phyloP scores from a whole-genome alignment of 768 basidiomycete species.

The Botryobasidium botryosum region DNA sequence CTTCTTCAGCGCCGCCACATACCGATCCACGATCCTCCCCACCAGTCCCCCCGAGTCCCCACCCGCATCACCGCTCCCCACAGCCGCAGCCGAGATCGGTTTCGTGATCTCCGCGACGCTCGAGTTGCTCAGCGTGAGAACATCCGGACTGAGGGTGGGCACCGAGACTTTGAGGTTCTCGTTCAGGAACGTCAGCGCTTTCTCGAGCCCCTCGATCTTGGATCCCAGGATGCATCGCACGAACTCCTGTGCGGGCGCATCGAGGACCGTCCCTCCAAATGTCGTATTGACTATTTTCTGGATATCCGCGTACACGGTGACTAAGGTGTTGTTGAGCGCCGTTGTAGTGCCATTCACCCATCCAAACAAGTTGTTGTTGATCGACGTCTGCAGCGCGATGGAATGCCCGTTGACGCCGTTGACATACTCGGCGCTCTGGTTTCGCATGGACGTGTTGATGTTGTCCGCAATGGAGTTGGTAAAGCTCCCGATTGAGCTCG shows the following conservation, averaged over 20 bases:
- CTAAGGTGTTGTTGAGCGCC: conserved; percentile 73
- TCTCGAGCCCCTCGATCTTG: conserved; percentile 75
- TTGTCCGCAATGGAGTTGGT: conserved; percentile 52
- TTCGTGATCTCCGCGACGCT: conserved; percentile 55
- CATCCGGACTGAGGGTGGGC: conserved; percentile 54
- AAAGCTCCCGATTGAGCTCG: conserved; percentile 44
- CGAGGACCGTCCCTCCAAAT: conserved; percentile 74
- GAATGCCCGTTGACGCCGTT: conserved; percentile 58
- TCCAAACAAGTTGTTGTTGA: conserved; percentile 81
- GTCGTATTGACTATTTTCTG: conserved; percentile 59
- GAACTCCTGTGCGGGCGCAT: conserved; percentile 70
- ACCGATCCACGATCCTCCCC: conserved; percentile 52
- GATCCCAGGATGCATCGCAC: conserved; percentile 79
- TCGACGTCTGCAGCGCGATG: conserved; percentile 45
- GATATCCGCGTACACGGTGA: conserved; percentile 71
- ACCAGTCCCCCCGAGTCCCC: conserved; percentile 37
- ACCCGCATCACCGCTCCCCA: conserved; percentile 38
- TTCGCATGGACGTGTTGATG: conserved; percentile 71
- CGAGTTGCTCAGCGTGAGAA: conserved; percentile 58
- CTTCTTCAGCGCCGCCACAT: conserved; percentile 53
- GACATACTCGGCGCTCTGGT: conserved; percentile 65
- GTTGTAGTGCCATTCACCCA: conserved; percentile 89
- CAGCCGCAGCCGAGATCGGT: conserved; percentile 64
- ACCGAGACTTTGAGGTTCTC: conserved; percentile 70
- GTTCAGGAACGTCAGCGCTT: conserved; percentile 81